Conservation (phyloP, 148 eudicot genomes). For the Vaccinium myrtillus region DNA sequence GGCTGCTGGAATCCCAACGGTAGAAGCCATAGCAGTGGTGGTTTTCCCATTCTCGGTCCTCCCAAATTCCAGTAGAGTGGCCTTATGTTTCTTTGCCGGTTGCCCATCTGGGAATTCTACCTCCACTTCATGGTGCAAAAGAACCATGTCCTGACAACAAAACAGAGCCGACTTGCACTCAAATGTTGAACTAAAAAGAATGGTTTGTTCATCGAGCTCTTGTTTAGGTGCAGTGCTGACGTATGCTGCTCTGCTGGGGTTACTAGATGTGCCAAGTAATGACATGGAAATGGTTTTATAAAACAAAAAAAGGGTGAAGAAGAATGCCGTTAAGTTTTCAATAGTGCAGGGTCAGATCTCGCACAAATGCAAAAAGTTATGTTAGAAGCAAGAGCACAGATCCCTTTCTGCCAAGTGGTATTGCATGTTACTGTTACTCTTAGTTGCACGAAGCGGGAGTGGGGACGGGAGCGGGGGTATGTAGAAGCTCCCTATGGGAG, state of each 20-base stretch:
- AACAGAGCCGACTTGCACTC: neutral
- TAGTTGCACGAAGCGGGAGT: no score
- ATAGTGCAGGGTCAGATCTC: neutral
- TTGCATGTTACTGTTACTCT: neutral
- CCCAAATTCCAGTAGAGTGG: slow-evolving; percentile 84
- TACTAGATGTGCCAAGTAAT: neutral
- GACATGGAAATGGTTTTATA: neutral
- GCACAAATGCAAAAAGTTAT: neutral
- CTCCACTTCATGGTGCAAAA: slow-evolving; percentile 89
- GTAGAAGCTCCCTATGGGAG: no score
- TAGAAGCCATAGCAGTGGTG: slow-evolving; percentile 85
- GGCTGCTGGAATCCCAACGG: slow-evolving; percentile 93
- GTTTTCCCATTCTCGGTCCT: slow-evolving; percentile 56
- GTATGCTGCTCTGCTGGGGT: neutral
- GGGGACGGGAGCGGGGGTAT: no score
- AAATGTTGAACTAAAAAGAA: neutral
- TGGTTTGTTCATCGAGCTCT: neutral
- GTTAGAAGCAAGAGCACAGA: neutral
- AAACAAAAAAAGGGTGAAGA: neutral
- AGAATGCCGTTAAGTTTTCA: neutral
- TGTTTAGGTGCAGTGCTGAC: slow-evolving; percentile 11
- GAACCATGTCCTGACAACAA: slow-evolving; percentile 79
- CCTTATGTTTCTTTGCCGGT: slow-evolving; percentile 54
- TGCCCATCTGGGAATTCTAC: slow-evolving; percentile 60
- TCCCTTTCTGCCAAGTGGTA: neutral